Evolutionary conservation across 305 asterid species (phyloP).

Genomic region (Fraxinus baroniana): DNA sequence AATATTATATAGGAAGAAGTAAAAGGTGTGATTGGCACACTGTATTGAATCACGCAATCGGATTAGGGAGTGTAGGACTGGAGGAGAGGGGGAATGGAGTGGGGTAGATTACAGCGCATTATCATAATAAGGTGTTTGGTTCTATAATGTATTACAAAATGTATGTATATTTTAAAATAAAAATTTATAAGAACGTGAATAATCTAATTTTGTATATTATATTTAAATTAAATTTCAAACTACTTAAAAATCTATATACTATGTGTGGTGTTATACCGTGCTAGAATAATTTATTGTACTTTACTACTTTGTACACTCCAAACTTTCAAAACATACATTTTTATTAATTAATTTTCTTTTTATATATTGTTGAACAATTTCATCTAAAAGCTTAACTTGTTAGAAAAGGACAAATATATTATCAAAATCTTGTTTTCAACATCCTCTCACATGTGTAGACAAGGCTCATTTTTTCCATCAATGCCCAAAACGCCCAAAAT

Average conservation of each 20-base stretch:
- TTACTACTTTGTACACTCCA: background rate
- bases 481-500: background rate
- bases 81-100: background rate
- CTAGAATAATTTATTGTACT: background rate
- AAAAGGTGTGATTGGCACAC: background rate
- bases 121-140: background rate
- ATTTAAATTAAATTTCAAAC: background rate
- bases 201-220: background rate
- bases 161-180: background rate
- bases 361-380: background rate
- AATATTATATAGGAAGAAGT: background rate
- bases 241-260: background rate
- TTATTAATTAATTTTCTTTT: background rate
- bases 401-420: background rate
- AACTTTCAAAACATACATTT: background rate
- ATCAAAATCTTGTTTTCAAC: background rate
- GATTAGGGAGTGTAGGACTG: background rate
- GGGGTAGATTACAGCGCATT: background rate
- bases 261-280: background rate
- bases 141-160: background rate
- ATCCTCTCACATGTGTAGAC: background rate
- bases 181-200: background rate
- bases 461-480: background rate
- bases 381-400: background rate
- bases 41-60: background rate